These are phyloP conservation scores for Hypoxylon intermedium DNA, from an alignment of 495 filamentous ascomycete genomes.

Conservation along the genomic window DNA sequence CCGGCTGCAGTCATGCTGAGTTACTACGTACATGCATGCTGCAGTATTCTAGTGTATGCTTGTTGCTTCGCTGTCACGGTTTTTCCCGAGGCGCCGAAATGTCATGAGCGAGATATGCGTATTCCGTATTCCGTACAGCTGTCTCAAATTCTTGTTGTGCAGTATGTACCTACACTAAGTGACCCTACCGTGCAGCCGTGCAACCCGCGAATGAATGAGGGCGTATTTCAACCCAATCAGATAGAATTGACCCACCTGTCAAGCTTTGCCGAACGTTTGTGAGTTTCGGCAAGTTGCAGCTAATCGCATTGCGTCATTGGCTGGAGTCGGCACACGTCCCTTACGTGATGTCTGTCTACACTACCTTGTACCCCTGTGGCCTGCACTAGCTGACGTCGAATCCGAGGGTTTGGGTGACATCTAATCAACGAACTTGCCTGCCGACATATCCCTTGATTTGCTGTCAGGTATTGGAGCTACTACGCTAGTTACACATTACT, in stretches of 20 bases:
- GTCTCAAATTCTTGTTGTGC: too few species aligned
- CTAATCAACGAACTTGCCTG: neutral
- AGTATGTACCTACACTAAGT: too few species aligned
- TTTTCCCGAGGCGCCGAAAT: neutral
- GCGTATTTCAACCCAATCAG: too few species aligned
- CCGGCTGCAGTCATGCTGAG: too few species aligned
- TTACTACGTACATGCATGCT: neutral
- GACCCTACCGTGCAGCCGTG: too few species aligned
- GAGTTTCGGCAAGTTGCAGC: neutral
- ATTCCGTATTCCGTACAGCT: neutral
- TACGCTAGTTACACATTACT: neutral
- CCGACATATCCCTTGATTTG: neutral
- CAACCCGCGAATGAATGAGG: neutral
- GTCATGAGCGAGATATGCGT: neutral
- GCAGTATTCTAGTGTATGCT: conserved; percentile 42
- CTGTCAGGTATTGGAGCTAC: neutral
- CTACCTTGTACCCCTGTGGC: neutral
- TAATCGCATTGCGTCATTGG: conserved; percentile 18
- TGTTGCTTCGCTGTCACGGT: conserved; percentile 41
- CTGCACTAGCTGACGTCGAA: neutral
- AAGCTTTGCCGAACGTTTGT: too few species aligned
- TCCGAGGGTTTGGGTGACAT: neutral
- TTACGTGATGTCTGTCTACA: neutral
- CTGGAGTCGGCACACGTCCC: neutral
- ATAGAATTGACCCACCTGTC: too few species aligned